Conservation (phyloP, 225 moss, liverwort and hornwort species). For the Bryoerythrophyllum caledonicum region DNA sequence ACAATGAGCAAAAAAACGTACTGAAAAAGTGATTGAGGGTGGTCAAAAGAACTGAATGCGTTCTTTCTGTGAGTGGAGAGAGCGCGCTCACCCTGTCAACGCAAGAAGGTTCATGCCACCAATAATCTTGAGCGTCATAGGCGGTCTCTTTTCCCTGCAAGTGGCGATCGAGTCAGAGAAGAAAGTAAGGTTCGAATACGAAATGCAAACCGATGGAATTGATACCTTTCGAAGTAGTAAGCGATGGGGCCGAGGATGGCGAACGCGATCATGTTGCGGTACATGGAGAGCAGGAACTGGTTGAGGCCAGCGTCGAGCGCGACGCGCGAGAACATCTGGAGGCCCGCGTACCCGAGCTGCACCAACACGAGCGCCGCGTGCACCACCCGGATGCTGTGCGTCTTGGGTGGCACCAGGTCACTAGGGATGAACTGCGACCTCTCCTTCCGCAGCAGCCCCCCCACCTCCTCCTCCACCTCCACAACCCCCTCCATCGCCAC, state of each 20-base stretch:
- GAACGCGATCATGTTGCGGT: conserved; percentile 57
- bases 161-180: neutral
- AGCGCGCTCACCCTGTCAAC: conserved; percentile 43
- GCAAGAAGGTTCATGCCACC: conserved; percentile 47
- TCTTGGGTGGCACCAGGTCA: conserved; percentile 35
- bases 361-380: conserved; percentile 49
- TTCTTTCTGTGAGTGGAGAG: no score
- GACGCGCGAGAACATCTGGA: conserved; percentile 57
- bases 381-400: conserved; percentile 48
- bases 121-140: conserved; percentile 44
- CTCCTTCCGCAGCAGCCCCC: conserved; percentile 16
- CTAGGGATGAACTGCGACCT: conserved; percentile 25
- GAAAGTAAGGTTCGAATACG: neutral
- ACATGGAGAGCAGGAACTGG: conserved; percentile 60
- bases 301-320: conserved; percentile 58
- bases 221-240: conserved; percentile 43
- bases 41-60: no score
- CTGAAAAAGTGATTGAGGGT: no score
- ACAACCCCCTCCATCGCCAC: neutral
- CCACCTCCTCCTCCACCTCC: conserved; percentile 21
- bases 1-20: no score
- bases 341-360: conserved; percentile 56
- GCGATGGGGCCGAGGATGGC: conserved; percentile 50
- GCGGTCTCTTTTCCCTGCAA: conserved; percentile 46
- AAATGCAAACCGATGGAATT: neutral